phyloP scores from a whole-genome alignment of 257 asterid species.

The Galeopsis tetrahit region DNA sequence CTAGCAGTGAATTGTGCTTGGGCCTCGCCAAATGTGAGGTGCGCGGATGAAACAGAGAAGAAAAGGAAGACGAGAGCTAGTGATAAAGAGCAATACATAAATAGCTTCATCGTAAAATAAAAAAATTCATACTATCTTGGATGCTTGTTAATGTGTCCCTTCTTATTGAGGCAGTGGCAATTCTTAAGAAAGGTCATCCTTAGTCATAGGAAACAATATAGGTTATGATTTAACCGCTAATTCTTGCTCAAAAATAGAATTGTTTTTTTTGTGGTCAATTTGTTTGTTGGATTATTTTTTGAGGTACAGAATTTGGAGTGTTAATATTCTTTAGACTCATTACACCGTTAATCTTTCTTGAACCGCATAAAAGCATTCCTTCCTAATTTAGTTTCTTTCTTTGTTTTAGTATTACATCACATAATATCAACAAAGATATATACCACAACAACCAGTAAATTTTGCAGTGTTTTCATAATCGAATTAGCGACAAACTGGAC shows the following conservation, averaged over 20 bases:
- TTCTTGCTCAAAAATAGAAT: constrained; percentile 15
- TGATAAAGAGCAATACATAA: constrained; percentile 18
- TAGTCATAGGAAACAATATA: constrained; percentile 35
- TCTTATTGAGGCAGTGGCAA: constrained; percentile 12
- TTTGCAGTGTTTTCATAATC: too few relatives aligned
- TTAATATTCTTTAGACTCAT: neutral
- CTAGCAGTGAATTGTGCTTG: neutral
- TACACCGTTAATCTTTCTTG: neutral
- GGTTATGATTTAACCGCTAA: constrained; percentile 30
- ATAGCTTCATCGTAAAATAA: neutral
- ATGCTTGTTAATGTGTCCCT: neutral
- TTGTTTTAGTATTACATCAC: too few relatives aligned
- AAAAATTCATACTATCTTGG: neutral
- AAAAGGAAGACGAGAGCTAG: constrained; percentile 34
- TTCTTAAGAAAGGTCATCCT: constrained; percentile 31
- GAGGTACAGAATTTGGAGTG: neutral
- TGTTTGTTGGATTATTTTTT: neutral
- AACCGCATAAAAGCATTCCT: neutral
- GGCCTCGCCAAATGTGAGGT: neutral
- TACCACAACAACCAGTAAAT: too few relatives aligned
- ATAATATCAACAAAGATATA: too few relatives aligned
- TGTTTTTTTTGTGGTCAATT: neutral
- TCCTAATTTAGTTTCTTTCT: neutral
- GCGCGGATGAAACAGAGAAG: constrained; percentile 35
- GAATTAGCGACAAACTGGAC: too few relatives aligned